A percentile compares a stretch with the other conserved stretches of the same genome.
phyloP scores from a whole-genome alignment of 2,329 filamentous ascomycete genomes.

The Blumeriella jaapii region DNA sequence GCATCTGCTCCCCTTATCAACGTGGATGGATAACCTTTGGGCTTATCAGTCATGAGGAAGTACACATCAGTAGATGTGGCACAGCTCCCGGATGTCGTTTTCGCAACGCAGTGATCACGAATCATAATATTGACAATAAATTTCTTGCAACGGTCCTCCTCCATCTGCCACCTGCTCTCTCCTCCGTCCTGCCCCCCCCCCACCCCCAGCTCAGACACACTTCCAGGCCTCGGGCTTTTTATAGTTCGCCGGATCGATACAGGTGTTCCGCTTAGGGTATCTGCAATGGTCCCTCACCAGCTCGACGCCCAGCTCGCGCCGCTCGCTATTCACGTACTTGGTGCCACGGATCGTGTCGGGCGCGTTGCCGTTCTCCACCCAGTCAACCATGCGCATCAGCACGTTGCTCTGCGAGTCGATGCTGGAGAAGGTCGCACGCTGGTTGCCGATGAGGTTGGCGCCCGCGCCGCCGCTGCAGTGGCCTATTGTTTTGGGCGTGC shows the following conservation, averaged over 20 bases:
- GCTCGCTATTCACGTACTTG: too few relatives aligned
- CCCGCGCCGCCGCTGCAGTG: constrained; percentile 40
- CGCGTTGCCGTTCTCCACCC: constrained; percentile 33
- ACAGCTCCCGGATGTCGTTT: too few relatives aligned
- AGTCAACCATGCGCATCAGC: constrained; percentile 35
- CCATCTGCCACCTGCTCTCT: too few relatives aligned
- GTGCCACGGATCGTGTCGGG: constrained; percentile 26
- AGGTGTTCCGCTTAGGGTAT: constrained; percentile 17
- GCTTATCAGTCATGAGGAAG: too few relatives aligned
- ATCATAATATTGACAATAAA: too few relatives aligned
- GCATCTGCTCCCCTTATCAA: too few relatives aligned
- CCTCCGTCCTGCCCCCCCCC: too few relatives aligned
- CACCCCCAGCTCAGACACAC: constrained; percentile 9
- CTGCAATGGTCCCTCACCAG: constrained; percentile 19
- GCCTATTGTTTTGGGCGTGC: too few relatives aligned
- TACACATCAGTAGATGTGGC: too few relatives aligned
- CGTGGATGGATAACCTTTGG: too few relatives aligned
- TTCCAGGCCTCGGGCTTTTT: constrained; percentile 12
- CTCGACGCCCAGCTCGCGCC: constrained; percentile 12
- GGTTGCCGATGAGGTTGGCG: constrained; percentile 28
- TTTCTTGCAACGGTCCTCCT: neutral
- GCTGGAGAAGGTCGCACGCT: constrained; percentile 15
- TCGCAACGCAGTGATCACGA: too few relatives aligned
- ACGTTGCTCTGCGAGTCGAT: constrained; percentile 33
- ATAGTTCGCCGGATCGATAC: constrained; percentile 8